Conservation (phyloP, 2,329 filamentous ascomycete genomes). For the Keithomyces neogunnii region DNA sequence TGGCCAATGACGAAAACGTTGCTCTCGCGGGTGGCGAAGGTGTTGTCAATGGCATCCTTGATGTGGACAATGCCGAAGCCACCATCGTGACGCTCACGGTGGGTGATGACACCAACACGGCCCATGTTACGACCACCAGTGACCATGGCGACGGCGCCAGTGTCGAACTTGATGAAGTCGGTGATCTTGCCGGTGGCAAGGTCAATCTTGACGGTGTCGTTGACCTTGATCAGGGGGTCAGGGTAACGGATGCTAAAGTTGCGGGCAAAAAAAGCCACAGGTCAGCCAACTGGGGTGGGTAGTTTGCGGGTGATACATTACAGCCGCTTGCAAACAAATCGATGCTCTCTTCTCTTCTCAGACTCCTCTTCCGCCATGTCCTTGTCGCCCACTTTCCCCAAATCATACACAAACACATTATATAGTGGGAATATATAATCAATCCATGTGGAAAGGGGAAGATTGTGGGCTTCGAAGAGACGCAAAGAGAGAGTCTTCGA, state of each 20-base stretch:
- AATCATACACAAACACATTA: background rate
- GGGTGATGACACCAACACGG: slow-evolving; percentile 99
- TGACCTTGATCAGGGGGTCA: slow-evolving; percentile 97
- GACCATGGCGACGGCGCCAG: slow-evolving; percentile 94
- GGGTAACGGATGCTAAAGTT: slow-evolving; percentile 89
- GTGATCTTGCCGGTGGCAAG: slow-evolving; percentile 93
- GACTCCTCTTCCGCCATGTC: background rate
- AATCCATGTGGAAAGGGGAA: background rate
- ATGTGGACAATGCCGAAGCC: slow-evolving; percentile 99
- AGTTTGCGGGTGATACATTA: slow-evolving; percentile 43
- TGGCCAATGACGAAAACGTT: slow-evolving; percentile 99
- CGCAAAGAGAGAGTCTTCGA: slow-evolving; percentile 15
- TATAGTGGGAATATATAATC: background rate
- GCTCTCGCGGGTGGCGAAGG: slow-evolving; percentile 96
- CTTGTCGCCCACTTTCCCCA: background rate
- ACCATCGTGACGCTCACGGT: slow-evolving; percentile 99
- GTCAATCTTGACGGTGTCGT: slow-evolving; percentile 99
- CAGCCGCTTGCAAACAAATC: slow-evolving; percentile 37
- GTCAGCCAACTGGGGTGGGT: slow-evolving; percentile 25
- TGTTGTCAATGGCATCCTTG: slow-evolving; percentile 99
- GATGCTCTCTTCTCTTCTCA: background rate
- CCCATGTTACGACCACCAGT: slow-evolving; percentile 99
- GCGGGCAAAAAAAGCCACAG: slow-evolving; percentile 9
- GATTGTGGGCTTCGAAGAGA: slow-evolving; percentile 22
- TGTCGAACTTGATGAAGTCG: slow-evolving; percentile 98